Evolutionary conservation across 768 basidiomycete species (phyloP).

Genomic region (Phylloporus sp.): DNA sequence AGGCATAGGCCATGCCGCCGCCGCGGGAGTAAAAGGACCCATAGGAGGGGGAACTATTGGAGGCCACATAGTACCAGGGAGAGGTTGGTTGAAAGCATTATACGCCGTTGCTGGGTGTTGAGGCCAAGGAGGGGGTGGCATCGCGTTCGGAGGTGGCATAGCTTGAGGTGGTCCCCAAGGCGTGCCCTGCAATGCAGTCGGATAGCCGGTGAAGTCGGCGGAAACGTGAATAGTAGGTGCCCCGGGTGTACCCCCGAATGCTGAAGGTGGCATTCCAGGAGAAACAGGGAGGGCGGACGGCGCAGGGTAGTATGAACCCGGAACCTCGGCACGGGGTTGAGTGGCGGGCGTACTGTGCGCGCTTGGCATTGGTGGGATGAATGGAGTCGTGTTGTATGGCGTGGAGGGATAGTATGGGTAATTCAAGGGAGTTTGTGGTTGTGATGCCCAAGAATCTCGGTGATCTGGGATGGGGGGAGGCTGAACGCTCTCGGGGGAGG

Average conservation of each 20-base stretch:
- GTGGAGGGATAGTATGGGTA: constrained; percentile 38
- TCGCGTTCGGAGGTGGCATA: constrained; percentile 21
- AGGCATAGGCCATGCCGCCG: constrained; percentile 22
- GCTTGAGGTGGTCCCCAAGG: constrained; percentile 24
- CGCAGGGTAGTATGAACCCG: constrained; percentile 30
- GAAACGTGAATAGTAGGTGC: constrained; percentile 15
- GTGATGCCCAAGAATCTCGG: constrained; percentile 32
- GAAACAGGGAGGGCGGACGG: constrained; percentile 26
- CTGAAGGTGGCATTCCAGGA: constrained; percentile 9
- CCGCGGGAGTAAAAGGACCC: constrained; percentile 24
- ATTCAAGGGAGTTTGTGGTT: constrained; percentile 30
- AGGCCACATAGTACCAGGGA: constrained; percentile 26
- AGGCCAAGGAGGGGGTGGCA: constrained; percentile 19
- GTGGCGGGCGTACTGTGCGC: constrained; percentile 21
- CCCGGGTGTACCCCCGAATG: constrained; percentile 8
- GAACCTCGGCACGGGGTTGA: constrained; percentile 24
- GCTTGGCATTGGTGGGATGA: constrained; percentile 34
- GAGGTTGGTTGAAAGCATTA: constrained; percentile 28
- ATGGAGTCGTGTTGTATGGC: constrained; percentile 36
- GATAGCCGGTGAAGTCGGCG: constrained; percentile 32
- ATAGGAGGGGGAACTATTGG: constrained; percentile 10
- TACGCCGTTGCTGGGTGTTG: constrained; percentile 23
- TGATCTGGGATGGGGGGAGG: constrained; percentile 32
- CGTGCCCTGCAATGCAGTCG: constrained; percentile 19
- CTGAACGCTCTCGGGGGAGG: constrained; percentile 32